Base-by-base conservation (phyloP, 2,329 filamentous ascomycete genomes). In the Didymella pomorum region DNA sequence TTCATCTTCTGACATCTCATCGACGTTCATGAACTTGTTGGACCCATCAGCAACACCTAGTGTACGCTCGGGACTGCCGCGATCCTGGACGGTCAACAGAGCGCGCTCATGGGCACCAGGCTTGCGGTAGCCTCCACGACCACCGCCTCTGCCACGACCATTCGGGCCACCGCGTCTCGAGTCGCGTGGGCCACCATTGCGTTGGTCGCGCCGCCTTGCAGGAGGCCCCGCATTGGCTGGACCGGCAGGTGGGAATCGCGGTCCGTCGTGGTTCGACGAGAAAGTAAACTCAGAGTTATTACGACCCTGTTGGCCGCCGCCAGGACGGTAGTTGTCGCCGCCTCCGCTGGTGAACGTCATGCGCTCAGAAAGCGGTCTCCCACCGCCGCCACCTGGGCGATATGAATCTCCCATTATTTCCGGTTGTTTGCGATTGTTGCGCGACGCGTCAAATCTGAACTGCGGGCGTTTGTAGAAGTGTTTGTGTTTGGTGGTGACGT, bases 31-130 rank as follows among this genome's bases (percentile, higher is more conserved):
- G 64, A 82, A 83, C 29, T 76, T 76, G 43, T 75, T 71, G 14
- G 74, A 67, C 21, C 75, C 75, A 16, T 78, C 71, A 14, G 72
- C 71, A 69, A 82, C 80, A 56, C 81, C 80, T 29, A 76, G 66
- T 44, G 80, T 67, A 51, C 77, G 80, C 67, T 83, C 81, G 3
- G 80, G 78, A 28, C 75, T 80, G 25, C 74, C 72, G 21, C 76
- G 76, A 45, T 79, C 75, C 43, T 70, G 73, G n/a, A 76, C 67
- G 26, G 71, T 73, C n/a, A 83, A 71, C 26, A 83, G 73, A 18
- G 76, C 75, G 55, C 81, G 80, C 59, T 79, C 74, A 50, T 81
- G 76, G 3, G 81, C 76, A 29, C 78, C 73, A 39, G 68, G 59
- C 45, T 69, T 67, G 33, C 67, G 66, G 39, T 63, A 71, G 11